Evolutionary conservation across 1,284 basidiomycete species (phyloP).

Genomic region (Lentinula novae-zelandiae): DNA sequence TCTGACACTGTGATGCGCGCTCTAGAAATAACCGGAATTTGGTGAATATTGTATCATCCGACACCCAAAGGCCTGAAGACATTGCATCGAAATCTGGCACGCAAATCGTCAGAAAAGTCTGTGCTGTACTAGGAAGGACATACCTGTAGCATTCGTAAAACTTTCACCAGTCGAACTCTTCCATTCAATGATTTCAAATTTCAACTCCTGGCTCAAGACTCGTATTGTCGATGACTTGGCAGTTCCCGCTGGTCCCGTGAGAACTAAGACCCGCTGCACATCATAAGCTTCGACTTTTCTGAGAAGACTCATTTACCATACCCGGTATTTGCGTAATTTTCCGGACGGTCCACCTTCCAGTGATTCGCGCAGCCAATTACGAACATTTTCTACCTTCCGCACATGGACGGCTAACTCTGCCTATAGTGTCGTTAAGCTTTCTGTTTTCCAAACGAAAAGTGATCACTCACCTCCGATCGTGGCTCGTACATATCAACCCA

Average conservation of each 20-base stretch:
- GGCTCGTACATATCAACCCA: slow-evolving; percentile 84
- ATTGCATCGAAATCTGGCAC: slow-evolving; percentile 51
- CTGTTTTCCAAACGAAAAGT: slow-evolving; percentile 2
- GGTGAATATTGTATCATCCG: slow-evolving; percentile 23
- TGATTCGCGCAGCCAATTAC: slow-evolving; percentile 83
- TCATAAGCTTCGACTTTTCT: neutral
- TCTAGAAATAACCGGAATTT: slow-evolving; percentile 80
- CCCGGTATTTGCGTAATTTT: slow-evolving; percentile 74
- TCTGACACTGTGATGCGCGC: slow-evolving; percentile 65
- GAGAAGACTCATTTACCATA: slow-evolving; percentile 36
- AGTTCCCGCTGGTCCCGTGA: slow-evolving; percentile 88
- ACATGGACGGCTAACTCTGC: slow-evolving; percentile 86
- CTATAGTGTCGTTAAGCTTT: slow-evolving; percentile 31
- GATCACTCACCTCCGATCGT: slow-evolving; percentile 48
- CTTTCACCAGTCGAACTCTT: slow-evolving; percentile 54
- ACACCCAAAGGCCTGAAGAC: slow-evolving; percentile 24
- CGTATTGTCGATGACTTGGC: slow-evolving; percentile 88
- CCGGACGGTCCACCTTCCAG: slow-evolving; percentile 66
- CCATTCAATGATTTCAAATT: slow-evolving; percentile 88
- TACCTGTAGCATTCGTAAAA: neutral
- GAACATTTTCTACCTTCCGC: slow-evolving; percentile 82
- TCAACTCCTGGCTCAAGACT: slow-evolving; percentile 73
- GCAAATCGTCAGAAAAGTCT: neutral
- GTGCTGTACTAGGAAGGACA: slow-evolving; percentile 17
- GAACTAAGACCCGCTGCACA: slow-evolving; percentile 71